Conservation (phyloP, 768 basidiomycete species). For the Psilocybe tampanensis region DNA sequence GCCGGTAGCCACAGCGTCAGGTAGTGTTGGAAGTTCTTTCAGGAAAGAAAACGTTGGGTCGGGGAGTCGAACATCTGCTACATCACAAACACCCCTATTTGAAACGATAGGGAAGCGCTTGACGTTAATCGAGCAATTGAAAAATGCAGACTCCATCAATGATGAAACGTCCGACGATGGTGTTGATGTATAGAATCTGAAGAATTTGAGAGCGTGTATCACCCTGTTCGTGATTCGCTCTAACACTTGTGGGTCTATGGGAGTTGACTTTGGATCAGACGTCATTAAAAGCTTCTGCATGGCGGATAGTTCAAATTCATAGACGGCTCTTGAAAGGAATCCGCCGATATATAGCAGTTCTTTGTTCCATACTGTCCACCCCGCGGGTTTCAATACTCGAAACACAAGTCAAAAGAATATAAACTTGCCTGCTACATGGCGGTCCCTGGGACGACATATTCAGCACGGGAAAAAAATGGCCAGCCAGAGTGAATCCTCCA, state of each 20-base stretch:
- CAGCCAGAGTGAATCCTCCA: constrained; percentile 3
- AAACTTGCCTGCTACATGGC: constrained; percentile 71
- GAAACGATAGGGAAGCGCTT: constrained; percentile 71
- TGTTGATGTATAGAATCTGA: constrained; percentile 87
- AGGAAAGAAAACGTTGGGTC: constrained; percentile 78
- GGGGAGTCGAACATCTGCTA: constrained; percentile 71
- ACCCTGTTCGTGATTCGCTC: constrained; percentile 59
- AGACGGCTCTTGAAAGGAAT: constrained; percentile 77
- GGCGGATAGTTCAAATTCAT: constrained; percentile 76
- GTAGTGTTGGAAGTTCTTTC: constrained; percentile 74
- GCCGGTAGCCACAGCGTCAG: constrained; percentile 56
- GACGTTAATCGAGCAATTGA: constrained; percentile 52
- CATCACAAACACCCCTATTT: constrained; percentile 67
- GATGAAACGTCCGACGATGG: constrained; percentile 79
- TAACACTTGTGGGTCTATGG: constrained; percentile 44
- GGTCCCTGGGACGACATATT: constrained; percentile 53
- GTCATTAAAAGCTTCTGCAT: constrained; percentile 65
- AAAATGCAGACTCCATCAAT: constrained; percentile 78
- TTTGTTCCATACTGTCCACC: constrained; percentile 78
- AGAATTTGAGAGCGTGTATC: constrained; percentile 85
- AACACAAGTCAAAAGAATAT: background rate
- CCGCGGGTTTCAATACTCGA: background rate
- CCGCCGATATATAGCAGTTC: constrained; percentile 88
- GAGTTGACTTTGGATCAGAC: constrained; percentile 29
- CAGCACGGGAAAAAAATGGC: background rate